Percentiles rank a stretch among this genome's conserved stretches.
Evolutionary conservation across 2,329 filamentous ascomycete species (phyloP).

Genomic region (Epichloe scottii): DNA sequence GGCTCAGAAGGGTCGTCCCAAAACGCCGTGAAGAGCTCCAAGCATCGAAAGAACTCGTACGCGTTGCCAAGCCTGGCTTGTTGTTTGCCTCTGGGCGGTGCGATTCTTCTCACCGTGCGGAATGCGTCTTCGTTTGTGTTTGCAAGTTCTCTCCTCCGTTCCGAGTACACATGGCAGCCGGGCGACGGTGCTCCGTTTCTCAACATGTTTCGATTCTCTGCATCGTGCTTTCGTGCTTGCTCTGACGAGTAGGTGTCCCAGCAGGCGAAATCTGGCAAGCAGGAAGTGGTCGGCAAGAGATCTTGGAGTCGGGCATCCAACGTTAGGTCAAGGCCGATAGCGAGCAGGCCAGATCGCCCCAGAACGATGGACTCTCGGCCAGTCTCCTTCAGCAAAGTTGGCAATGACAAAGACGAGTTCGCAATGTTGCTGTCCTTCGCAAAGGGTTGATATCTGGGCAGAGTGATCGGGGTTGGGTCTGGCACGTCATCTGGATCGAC

Average conservation of each 20-base stretch:
- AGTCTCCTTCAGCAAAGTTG: slow-evolving; percentile 35
- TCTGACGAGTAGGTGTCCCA: slow-evolving; percentile 40
- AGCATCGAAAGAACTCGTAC: slow-evolving; percentile 53
- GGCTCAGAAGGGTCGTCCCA: slow-evolving; percentile 48
- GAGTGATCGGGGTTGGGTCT: slow-evolving; percentile 40
- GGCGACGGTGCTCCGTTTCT: slow-evolving; percentile 43
- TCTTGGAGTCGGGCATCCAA: slow-evolving; percentile 34
- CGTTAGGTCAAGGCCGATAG: slow-evolving; percentile 44
- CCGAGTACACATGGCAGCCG: slow-evolving; percentile 44
- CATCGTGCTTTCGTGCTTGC: slow-evolving; percentile 35
- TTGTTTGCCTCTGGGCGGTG: slow-evolving; percentile 38
- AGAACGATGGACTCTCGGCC: slow-evolving; percentile 31
- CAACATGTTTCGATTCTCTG: slow-evolving; percentile 33
- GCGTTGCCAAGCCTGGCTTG: slow-evolving; percentile 47
- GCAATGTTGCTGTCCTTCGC: slow-evolving; percentile 19
- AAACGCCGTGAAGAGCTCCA: slow-evolving; percentile 45
- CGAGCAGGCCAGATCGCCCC: slow-evolving; percentile 37
- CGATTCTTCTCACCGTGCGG: slow-evolving; percentile 46
- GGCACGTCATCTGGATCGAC: slow-evolving; percentile 39
- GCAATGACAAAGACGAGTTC: slow-evolving; percentile 29
- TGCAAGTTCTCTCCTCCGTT: slow-evolving; percentile 45
- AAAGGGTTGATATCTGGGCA: slow-evolving; percentile 34
- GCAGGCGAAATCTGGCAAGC: slow-evolving; percentile 38
- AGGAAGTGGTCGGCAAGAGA: slow-evolving; percentile 40
- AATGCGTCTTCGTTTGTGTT: slow-evolving; percentile 46